phyloP scores from a whole-genome alignment of 352 stramenopile genomes.

The Phytophthora sp. region DNA sequence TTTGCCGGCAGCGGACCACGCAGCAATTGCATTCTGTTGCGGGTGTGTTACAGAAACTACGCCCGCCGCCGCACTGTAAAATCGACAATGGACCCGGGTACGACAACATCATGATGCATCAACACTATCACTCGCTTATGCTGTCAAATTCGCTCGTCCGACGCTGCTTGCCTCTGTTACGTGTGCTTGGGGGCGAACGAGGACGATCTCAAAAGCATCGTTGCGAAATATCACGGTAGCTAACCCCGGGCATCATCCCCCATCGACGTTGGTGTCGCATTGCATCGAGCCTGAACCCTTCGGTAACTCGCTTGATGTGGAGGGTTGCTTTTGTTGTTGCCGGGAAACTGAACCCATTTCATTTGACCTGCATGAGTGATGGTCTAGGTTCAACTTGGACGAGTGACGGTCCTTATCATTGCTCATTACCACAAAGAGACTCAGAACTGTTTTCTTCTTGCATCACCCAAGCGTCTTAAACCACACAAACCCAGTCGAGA shows the following conservation, averaged over 20 bases:
- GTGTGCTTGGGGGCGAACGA: slow-evolving; percentile 18
- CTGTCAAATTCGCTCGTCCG: not conserved
- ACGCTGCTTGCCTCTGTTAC: slow-evolving; percentile 2
- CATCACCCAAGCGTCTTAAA: not conserved
- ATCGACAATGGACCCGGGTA: not conserved
- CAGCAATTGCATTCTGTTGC: not conserved
- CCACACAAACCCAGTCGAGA: not conserved
- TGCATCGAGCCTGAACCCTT: not conserved
- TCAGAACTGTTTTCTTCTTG: not conserved
- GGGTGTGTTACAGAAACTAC: not conserved
- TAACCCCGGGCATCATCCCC: not conserved
- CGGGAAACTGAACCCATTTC: slow-evolving; percentile 17
- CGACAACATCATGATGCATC: not conserved
- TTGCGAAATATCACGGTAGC: too few species aligned
- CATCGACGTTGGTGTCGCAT: slow-evolving; percentile 3
- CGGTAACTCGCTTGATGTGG: not conserved
- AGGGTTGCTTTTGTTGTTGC: not conserved
- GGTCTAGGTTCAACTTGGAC: slow-evolving; percentile 16
- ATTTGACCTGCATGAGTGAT: slow-evolving; percentile 16
- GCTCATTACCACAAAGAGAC: not conserved
- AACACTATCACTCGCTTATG: too few species aligned
- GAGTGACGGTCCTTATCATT: slow-evolving; percentile 16
- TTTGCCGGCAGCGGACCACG: not conserved
- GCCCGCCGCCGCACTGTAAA: too few species aligned
- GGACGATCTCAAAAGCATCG: not conserved